Percentiles rank a stretch among this genome's conserved stretches.
These are phyloP conservation scores for Amauroascus verrucosus DNA, from an alignment of 2,329 filamentous ascomycete genomes.

Conservation along the genomic window DNA sequence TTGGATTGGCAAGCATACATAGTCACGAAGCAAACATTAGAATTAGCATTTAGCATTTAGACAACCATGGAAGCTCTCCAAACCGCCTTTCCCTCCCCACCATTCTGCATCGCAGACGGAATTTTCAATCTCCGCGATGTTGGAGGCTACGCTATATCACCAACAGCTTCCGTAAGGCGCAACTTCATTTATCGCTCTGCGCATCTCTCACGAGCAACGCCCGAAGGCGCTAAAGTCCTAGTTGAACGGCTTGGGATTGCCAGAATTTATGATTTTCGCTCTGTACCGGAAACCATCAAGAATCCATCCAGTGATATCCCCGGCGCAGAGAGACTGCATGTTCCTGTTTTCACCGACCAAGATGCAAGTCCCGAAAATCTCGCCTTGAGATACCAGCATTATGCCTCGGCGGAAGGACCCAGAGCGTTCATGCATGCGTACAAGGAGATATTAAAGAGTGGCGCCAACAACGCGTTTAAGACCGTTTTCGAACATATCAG, in stretches of 20 bases:
- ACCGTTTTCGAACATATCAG: slow-evolving; percentile 53
- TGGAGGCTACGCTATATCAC: slow-evolving; percentile 46
- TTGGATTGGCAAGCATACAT: no score
- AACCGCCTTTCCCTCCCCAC: slow-evolving; percentile 14
- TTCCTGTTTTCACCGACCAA: slow-evolving; percentile 53
- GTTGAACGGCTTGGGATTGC: slow-evolving; percentile 47
- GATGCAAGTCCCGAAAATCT: slow-evolving; percentile 57
- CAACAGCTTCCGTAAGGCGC: slow-evolving; percentile 37
- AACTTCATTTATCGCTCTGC: slow-evolving; percentile 58
- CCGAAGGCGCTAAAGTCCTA: slow-evolving; percentile 44
- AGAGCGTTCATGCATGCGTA: slow-evolving; percentile 58
- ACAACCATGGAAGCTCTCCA: neutral
- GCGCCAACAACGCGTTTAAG: slow-evolving; percentile 45
- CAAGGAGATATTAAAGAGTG: slow-evolving; percentile 57
- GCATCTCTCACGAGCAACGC: slow-evolving; percentile 51
- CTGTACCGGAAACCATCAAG: slow-evolving; percentile 36
- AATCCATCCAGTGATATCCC: slow-evolving; percentile 39
- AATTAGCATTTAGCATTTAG: neutral
- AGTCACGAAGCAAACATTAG: neutral
- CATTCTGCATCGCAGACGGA: slow-evolving; percentile 37
- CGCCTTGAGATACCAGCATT: slow-evolving; percentile 51
- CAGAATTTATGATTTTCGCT: slow-evolving; percentile 59
- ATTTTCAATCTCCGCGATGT: slow-evolving; percentile 60
- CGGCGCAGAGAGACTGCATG: slow-evolving; percentile 47
- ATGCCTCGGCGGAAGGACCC: slow-evolving; percentile 47